These are phyloP conservation scores for Rhodotorula glutinis DNA, from an alignment of 1,284 basidiomycete genomes.

Conservation along the genomic window DNA sequence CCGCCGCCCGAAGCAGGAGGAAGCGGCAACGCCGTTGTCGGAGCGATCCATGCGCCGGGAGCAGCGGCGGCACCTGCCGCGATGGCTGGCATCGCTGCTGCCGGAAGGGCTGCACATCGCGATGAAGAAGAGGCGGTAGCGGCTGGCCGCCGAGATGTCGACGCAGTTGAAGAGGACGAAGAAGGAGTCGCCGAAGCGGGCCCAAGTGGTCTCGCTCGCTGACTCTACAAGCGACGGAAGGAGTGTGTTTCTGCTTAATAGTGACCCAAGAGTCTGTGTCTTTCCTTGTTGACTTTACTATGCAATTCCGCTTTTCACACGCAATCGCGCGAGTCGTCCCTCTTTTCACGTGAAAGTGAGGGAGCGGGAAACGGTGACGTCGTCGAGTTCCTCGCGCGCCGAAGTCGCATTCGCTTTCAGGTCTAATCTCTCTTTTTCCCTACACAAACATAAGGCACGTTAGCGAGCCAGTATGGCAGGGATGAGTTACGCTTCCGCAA, in stretches of 20 bases:
- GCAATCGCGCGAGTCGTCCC: no score
- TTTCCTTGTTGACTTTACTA: neutral
- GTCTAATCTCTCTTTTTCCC: neutral
- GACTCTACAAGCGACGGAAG: no score
- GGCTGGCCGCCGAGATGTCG: neutral
- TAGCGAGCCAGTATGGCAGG: neutral
- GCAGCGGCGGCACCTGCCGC: neutral
- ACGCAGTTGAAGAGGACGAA: neutral
- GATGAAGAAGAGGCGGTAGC: neutral
- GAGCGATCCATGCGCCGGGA: neutral
- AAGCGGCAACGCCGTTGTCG: no score
- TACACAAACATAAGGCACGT: neutral
- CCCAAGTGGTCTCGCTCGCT: neutral
- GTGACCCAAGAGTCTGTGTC: neutral
- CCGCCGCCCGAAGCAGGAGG: neutral
- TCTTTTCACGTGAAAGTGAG: neutral
- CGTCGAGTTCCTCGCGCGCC: neutral
- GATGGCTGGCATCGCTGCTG: conserved; percentile 3
- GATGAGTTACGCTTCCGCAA: conserved; percentile 1
- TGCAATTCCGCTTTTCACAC: no score
- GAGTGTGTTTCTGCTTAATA: no score
- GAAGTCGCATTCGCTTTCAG: neutral
- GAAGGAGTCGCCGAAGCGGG: neutral
- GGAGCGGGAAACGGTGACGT: no score
- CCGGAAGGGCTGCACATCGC: neutral